A percentile compares a stretch with the other conserved stretches of the same genome.
Evolutionary conservation across 495 filamentous ascomycete species (phyloP).

Genomic region (Corynascus novoguineensis): DNA sequence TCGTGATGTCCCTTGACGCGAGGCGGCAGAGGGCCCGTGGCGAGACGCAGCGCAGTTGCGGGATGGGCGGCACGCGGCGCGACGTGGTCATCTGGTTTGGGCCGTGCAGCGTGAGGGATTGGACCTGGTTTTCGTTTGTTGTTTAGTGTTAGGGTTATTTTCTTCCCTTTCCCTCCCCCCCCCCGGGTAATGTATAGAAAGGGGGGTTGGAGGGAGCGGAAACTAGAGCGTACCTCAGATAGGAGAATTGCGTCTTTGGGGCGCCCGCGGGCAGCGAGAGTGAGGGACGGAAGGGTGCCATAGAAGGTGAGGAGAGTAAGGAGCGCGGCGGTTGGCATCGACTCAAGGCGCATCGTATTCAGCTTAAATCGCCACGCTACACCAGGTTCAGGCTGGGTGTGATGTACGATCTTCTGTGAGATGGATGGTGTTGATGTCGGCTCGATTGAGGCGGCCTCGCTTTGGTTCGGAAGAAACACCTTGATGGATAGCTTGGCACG

Average conservation of each 20-base stretch:
- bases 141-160: not conserved
- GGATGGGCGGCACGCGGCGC: constrained; percentile 71
- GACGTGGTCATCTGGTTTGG: constrained; percentile 57
- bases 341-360: constrained; percentile 10
- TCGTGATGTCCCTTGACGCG: constrained; percentile 66
- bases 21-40: constrained; percentile 54
- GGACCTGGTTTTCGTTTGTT: constrained; percentile 41
- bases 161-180: not conserved
- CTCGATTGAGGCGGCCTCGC: no score
- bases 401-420: not conserved
- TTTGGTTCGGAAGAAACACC: no score
- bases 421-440: not conserved
- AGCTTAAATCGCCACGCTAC: no score
- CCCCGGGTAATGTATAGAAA: no score
- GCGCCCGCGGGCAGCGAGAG: constrained; percentile 12
- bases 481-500: no score
- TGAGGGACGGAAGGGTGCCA: not conserved
- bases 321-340: not conserved
- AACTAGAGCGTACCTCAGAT: constrained; percentile 19
- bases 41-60: constrained; percentile 78
- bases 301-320: constrained; percentile 1
- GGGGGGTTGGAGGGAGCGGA: not conserved
- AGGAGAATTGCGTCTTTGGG: constrained; percentile 29
- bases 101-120: constrained; percentile 68
- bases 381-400: not conserved